A percentile compares a stretch with the other conserved stretches of the same genome.
These are phyloP conservation scores for Aspergillus sojae DNA, from an alignment of 2,329 filamentous ascomycete species.

Conservation along the genomic window DNA sequence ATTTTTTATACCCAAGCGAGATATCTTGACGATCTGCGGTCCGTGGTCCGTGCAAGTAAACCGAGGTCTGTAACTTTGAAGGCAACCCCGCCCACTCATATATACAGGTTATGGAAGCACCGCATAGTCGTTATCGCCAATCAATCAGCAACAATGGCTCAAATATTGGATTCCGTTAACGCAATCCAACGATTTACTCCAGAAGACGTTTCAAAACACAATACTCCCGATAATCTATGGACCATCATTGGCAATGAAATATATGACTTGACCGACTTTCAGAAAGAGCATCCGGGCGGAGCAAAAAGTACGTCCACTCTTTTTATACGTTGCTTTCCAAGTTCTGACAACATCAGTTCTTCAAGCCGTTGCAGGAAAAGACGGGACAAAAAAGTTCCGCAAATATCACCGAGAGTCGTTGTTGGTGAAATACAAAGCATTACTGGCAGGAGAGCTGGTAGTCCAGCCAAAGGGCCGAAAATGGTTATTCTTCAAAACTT, in stretches of 20 bases:
- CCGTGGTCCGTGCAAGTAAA: not conserved
- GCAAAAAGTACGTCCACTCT: not conserved
- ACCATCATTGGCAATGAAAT: not conserved
- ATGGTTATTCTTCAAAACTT: not conserved
- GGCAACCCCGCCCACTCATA: not conserved
- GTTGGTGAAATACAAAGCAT: not conserved
- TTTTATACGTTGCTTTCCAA: not conserved
- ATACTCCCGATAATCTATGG: not conserved
- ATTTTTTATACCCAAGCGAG: not conserved
- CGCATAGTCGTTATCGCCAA: not conserved
- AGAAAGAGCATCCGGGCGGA: not conserved
- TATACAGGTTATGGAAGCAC: not conserved
- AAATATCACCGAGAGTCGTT: not conserved
- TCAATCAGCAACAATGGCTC: not conserved
- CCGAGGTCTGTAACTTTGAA: not conserved
- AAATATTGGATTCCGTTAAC: not conserved
- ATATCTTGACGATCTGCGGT: not conserved
- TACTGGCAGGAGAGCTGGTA: not conserved
- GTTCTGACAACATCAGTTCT: not conserved
- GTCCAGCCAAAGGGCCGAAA: not conserved
- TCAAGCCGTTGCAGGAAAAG: not conserved
- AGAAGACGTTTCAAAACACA: not conserved
- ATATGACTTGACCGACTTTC: not conserved
- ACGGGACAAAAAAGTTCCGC: not conserved
- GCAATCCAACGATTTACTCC: not conserved